These are phyloP conservation scores for Trifolium subterraneum DNA, from an alignment of 306 rosid genomes.

Conservation along the genomic window DNA sequence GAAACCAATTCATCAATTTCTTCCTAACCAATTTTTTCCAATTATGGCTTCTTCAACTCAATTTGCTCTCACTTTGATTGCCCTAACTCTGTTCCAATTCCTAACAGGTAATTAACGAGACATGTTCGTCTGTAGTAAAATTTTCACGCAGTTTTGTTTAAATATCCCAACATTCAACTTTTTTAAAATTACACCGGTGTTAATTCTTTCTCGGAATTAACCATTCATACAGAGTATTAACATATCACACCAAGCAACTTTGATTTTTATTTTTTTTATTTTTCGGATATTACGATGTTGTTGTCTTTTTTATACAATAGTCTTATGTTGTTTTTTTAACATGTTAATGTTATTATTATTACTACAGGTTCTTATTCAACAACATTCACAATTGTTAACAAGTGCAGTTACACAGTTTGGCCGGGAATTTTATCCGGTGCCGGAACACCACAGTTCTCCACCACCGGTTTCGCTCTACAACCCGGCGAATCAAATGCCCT, in stretches of 20 bases:
- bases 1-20: neutral
- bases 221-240: too few relatives aligned
- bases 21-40: neutral
- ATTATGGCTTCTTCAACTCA: constrained; percentile 43
- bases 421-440: constrained; percentile 79
- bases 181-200: too few relatives aligned
- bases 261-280: too few relatives aligned
- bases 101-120: constrained; percentile 47
- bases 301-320: neutral
- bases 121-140: too few relatives aligned
- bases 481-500: constrained; percentile 58
- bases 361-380: constrained; percentile 59
- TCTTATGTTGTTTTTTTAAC: neutral
- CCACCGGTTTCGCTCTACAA: constrained; percentile 70
- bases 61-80: constrained; percentile 12
- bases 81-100: constrained; percentile 41
- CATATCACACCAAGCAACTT: too few relatives aligned
- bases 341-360: neutral
- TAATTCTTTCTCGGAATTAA: too few relatives aligned
- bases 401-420: constrained; percentile 79
- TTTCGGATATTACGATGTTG: neutral
- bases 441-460: constrained; percentile 64
- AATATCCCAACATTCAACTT: too few relatives aligned
- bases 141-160: too few relatives aligned
- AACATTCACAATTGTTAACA: constrained; percentile 66